Conservation (phyloP, 345 rosid species). For the Ceriops decandra region DNA sequence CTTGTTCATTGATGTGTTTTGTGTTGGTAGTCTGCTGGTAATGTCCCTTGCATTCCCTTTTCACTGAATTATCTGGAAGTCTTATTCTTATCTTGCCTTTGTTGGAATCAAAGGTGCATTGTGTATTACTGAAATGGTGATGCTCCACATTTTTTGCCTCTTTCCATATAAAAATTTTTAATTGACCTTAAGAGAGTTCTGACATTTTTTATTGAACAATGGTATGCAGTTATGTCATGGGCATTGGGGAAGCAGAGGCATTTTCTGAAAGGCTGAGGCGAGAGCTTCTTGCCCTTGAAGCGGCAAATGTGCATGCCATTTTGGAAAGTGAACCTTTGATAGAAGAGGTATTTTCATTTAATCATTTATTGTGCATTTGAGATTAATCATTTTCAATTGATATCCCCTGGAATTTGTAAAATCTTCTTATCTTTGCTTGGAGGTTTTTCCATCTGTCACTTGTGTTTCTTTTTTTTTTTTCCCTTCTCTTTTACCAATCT, state of each 20-base stretch:
- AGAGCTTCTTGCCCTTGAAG: constrained; percentile 97
- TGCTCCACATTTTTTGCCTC: neutral
- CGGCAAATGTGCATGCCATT: constrained; percentile 98
- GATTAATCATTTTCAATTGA: neutral
- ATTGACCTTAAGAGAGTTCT: neutral
- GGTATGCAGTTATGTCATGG: constrained; percentile 84
- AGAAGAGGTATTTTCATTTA: constrained; percentile 58
- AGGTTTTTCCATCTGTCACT: neutral
- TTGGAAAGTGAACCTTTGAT: constrained; percentile 93
- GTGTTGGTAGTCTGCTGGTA: neutral
- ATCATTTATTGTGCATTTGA: neutral
- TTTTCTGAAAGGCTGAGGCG: constrained; percentile 97
- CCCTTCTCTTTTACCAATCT: too few species aligned
- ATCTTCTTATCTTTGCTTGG: neutral
- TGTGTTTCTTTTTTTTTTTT: neutral
- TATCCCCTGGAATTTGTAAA: neutral
- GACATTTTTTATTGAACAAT: constrained; percentile 13
- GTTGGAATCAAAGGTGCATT: neutral
- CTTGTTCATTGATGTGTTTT: neutral
- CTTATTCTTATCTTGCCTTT: neutral
- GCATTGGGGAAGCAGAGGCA: constrained; percentile 96
- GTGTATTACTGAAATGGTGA: neutral
- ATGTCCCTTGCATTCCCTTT: neutral
- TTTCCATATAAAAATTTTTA: neutral
- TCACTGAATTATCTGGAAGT: neutral